Percentiles rank a stretch among this genome's conserved stretches.
Evolutionary conservation across 805 yeast species (phyloP).

Genomic region (Saturnispora bothae): DNA sequence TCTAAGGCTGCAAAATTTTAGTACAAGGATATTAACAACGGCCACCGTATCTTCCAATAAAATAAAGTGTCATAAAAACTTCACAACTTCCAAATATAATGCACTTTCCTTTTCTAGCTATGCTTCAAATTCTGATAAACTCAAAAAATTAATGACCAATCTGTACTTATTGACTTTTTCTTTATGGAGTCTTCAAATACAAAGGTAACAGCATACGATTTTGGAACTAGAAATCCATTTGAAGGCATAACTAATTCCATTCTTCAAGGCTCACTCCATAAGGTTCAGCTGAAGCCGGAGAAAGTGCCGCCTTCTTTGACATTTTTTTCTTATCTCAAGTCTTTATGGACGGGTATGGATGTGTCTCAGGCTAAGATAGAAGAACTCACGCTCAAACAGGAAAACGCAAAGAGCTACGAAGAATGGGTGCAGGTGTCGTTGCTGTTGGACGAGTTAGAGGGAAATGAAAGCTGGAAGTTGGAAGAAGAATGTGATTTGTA

Average conservation of each 20-base stretch:
- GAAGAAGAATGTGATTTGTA: constrained; percentile 53
- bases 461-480: constrained; percentile 65
- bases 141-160: neutral
- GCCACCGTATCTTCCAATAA: too few species aligned
- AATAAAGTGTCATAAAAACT: too few species aligned
- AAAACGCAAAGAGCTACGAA: constrained; percentile 34
- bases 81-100: too few species aligned
- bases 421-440: constrained; percentile 62
- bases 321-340: neutral
- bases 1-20: too few species aligned
- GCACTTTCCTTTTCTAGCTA: too few species aligned
- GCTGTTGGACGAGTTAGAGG: constrained; percentile 53
- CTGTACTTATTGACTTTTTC: neutral
- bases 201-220: constrained; percentile 17
- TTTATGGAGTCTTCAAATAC: constrained; percentile 6
- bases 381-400: constrained; percentile 24
- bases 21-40: too few species aligned
- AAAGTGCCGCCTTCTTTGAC: neutral
- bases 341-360: neutral
- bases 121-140: neutral
- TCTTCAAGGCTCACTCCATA: constrained; percentile 1
- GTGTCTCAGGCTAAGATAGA: neutral
- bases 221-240: constrained; percentile 19
- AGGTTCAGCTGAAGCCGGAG: constrained; percentile 1
- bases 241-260: constrained; percentile 18